A percentile compares a stretch with the other conserved stretches of the same genome.
These are phyloP conservation scores for Tetrahymena borealis DNA, from an alignment of 73 alveolate species.

Conservation along the genomic window DNA sequence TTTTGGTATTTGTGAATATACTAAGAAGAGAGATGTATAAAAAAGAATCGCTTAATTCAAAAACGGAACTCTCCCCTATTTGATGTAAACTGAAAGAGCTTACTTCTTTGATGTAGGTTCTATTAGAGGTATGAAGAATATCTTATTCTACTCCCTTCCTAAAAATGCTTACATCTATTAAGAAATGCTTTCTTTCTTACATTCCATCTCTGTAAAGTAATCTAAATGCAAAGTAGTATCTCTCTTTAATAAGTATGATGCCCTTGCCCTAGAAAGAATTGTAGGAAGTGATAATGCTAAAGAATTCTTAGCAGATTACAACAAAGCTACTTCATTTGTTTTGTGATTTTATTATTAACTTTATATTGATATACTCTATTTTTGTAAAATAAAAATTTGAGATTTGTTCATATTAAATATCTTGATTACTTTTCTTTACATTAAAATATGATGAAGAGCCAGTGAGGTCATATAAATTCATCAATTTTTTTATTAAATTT, in stretches of 20 bases:
- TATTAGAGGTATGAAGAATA: slow-evolving; percentile 20
- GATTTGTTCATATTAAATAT: no score
- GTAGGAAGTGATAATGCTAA: neutral
- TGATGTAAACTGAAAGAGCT: slow-evolving; percentile 41
- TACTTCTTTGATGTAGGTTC: slow-evolving; percentile 31
- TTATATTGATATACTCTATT: no score
- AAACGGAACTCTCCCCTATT: slow-evolving; percentile 2
- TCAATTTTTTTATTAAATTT: no score
- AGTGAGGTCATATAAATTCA: no score
- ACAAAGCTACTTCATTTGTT: neutral
- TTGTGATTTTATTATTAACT: neutral
- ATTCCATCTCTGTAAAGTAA: neutral
- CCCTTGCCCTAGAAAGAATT: neutral
- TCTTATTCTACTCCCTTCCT: slow-evolving; percentile 22
- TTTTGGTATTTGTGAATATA: slow-evolving; percentile 39
- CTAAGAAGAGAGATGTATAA: slow-evolving; percentile 28
- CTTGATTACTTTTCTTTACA: no score
- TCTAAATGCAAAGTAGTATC: neutral
- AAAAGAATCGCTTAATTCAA: slow-evolving; percentile 28
- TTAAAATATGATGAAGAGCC: no score
- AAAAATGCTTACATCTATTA: slow-evolving; percentile 19
- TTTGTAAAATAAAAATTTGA: no score
- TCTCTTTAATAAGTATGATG: neutral
- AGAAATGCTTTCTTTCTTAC: neutral
- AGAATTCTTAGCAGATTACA: neutral